phyloP scores from a whole-genome alignment of 768 basidiomycete species.

The Steccherinum ochraceum region DNA sequence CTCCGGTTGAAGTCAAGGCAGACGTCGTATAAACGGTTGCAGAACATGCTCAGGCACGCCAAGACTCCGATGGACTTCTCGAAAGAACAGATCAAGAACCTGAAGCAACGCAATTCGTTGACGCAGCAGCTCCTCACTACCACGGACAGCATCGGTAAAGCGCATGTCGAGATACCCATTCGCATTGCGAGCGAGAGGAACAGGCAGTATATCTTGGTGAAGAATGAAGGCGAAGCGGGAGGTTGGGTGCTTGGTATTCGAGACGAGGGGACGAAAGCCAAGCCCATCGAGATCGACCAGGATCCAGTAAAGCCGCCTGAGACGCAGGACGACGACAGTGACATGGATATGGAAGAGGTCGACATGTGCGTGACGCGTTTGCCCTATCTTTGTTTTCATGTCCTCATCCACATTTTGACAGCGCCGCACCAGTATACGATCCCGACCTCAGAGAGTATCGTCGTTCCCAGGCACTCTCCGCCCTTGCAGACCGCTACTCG shows the following conservation, averaged over 20 bases:
- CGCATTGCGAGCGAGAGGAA: conserved; percentile 95
- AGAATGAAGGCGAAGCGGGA: conserved; percentile 80
- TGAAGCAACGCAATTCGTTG: conserved; percentile 81
- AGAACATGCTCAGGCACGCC: conserved; percentile 80
- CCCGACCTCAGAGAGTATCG: conserved; percentile 60
- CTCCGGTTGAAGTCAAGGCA: conserved; percentile 91
- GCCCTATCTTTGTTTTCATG: not conserved
- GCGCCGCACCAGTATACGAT: conserved; percentile 32
- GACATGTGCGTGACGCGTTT: conserved; percentile 42
- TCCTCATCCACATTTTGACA: not conserved
- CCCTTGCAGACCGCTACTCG: conserved; percentile 45
- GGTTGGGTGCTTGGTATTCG: conserved; percentile 95
- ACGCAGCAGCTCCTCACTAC: conserved; percentile 92
- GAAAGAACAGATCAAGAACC: conserved; percentile 88
- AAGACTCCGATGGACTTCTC: conserved; percentile 92
- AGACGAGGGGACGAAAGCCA: conserved; percentile 76
- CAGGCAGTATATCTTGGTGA: conserved; percentile 89
- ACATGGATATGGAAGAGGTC: conserved; percentile 80
- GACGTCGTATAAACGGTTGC: conserved; percentile 85
- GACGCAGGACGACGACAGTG: conserved; percentile 25
- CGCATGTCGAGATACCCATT: conserved; percentile 84
- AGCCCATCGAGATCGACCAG: conserved; percentile 81
- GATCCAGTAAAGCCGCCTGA: conserved; percentile 21
- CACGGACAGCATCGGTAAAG: conserved; percentile 88
- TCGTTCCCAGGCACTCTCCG: conserved; percentile 53